Conservation (phyloP, 768 basidiomycete species). For the Amanita subjunquillea region DNA sequence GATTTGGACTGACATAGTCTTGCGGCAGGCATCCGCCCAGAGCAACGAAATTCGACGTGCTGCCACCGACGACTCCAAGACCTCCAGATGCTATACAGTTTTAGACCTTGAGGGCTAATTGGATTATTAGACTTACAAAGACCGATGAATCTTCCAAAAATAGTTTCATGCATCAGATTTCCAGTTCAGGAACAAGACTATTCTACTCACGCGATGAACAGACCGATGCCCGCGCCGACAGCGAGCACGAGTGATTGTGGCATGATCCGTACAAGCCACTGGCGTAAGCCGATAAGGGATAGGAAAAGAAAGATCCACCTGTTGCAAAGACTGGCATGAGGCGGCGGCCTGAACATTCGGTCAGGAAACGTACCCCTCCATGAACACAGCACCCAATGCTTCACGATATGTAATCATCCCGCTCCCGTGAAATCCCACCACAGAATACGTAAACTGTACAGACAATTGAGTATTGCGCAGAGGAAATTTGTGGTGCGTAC, state of each 20-base stretch:
- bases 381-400: constrained; percentile 76
- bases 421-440: constrained; percentile 77
- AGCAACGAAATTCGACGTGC: constrained; percentile 58
- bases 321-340: background rate
- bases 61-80: constrained; percentile 67
- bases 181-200: background rate
- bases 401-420: constrained; percentile 67
- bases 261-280: constrained; percentile 85
- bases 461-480: background rate
- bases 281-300: constrained; percentile 74
- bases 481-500: constrained; percentile 27
- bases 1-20: constrained; percentile 33
- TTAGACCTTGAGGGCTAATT: background rate
- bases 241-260: constrained; percentile 80
- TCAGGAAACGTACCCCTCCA: constrained; percentile 59
- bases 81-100: constrained; percentile 43
- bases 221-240: constrained; percentile 78
- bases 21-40: constrained; percentile 60
- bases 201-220: constrained; percentile 71
- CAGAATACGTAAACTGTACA: constrained; percentile 71
- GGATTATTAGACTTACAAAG: constrained; percentile 33
- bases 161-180: constrained; percentile 2
- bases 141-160: constrained; percentile 53
- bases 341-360: background rate
- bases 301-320: constrained; percentile 79